Percentiles rank a stretch among this genome's conserved stretches.
phyloP scores from a whole-genome alignment of 1,139 yeast genomes.

The Scheffersomyces lignicola region DNA sequence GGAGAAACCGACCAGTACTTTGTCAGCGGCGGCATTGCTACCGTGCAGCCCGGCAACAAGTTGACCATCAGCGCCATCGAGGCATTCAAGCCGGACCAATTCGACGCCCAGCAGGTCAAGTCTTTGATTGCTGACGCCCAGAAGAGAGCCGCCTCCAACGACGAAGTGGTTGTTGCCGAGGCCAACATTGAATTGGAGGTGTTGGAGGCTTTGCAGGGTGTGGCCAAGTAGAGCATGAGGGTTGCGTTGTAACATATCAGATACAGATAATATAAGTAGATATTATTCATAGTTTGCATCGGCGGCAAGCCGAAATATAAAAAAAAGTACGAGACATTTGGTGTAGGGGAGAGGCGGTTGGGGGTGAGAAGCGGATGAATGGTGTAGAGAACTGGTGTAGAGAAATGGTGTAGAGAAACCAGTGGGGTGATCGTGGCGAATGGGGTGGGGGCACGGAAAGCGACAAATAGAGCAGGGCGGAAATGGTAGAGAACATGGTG shows the following conservation, averaged over 20 bases:
- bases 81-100: slow-evolving; percentile 90
- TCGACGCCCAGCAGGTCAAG: slow-evolving; percentile 80
- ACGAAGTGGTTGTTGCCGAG: slow-evolving; percentile 87
- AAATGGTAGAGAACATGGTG: neutral
- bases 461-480: too few species aligned
- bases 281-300: too few species aligned
- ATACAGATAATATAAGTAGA: too few species aligned
- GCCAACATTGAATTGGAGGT: slow-evolving; percentile 96
- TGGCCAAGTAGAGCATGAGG: slow-evolving; percentile 64
- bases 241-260: too few species aligned
- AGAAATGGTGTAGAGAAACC: neutral
- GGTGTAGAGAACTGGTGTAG: too few species aligned
- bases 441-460: neutral
- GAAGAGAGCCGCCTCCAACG: slow-evolving; percentile 83
- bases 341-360: too few species aligned
- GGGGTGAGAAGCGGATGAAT: too few species aligned
- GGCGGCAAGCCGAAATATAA: too few species aligned
- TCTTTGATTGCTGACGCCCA: slow-evolving; percentile 89
- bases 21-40: slow-evolving; percentile 96
- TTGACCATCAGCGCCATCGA: slow-evolving; percentile 92
- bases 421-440: neutral
- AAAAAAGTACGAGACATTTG: too few species aligned
- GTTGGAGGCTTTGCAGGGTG: slow-evolving; percentile 87
- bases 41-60: slow-evolving; percentile 93
- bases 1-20: slow-evolving; percentile 79